Evolutionary conservation across 768 basidiomycete genomes (phyloP), one percentile per base, ranked within the genome.

Genomic region (Tricholoma hemisulphureum): DNA sequence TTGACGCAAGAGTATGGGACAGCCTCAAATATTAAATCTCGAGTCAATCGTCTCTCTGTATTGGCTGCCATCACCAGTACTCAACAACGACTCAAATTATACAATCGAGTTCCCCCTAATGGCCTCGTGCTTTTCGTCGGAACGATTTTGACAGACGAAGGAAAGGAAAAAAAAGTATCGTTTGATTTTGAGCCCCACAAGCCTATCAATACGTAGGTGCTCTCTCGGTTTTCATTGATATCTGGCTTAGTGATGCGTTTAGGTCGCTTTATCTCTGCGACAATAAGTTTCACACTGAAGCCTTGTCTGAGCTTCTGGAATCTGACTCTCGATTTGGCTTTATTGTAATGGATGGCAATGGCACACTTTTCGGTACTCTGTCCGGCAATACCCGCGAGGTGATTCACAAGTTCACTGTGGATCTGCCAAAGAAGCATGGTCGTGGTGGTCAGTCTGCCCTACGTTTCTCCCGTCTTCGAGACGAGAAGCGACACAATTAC

Each of bases 321-420:
- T 95, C 92, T 18, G 97, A 99, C 72, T 91, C 92, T 63, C 91
- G 93, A 69, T 99, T 98, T 73, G 97, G 95, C 26, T 99, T 99
- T 81, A 97, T 99, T 73, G 93, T 98, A 69, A 98, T 98, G 96
- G 96, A 97, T 68, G 93, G 94, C 79, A 98, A 97, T 73, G 96
- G 96, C 34, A 91, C 94, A 5, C 87, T 99, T 32, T 98, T 98
- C 66, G 97, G 97, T 57, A 91, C 90, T 4, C 85, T 99, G 56
- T 86, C 96, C 0, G 97, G 97, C 49, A 98, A 98, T 75, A 96
- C 97, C 18, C 93, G 97, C 62, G 95, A 98, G 63, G 86, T 99
- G 53, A 81, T 96, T 56, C 97, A 99, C 79, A 98, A 98, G 75
- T 98, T 98, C 79, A 93, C 93, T 18, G 97, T 99, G 70, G 97